Percentiles rank a stretch among this genome's conserved stretches.
Conservation (phyloP, 2,329 filamentous ascomycete species). For the Botrytis aclada region DNA sequence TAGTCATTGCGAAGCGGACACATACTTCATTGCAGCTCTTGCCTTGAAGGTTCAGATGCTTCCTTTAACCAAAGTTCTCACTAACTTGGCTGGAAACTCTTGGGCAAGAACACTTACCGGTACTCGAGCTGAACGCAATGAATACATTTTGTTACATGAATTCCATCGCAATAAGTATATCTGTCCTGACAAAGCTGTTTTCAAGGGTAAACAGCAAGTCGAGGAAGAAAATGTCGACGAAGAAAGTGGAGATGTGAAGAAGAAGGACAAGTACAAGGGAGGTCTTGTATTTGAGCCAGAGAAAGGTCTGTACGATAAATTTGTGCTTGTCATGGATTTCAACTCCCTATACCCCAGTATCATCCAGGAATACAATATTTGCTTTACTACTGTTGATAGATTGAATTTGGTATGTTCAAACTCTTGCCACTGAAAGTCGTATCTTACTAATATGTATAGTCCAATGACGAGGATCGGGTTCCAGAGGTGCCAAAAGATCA, state of each 20-base stretch:
- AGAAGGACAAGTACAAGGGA: slow-evolving; percentile 99
- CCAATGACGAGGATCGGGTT: slow-evolving; percentile 80
- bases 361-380: slow-evolving; percentile 99
- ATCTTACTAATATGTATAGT: slow-evolving; percentile 42
- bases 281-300: slow-evolving; percentile 98
- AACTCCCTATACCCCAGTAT: slow-evolving; percentile 99
- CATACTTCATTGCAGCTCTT: slow-evolving; percentile 90
- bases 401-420: slow-evolving; percentile 58
- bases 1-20: slow-evolving; percentile 90
- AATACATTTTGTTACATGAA: slow-evolving; percentile 97
- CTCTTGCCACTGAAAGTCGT: not conserved
- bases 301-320: slow-evolving; percentile 96
- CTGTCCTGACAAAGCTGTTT: slow-evolving; percentile 88
- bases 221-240: slow-evolving; percentile 71
- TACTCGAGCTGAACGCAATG: slow-evolving; percentile 94
- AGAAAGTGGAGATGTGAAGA: slow-evolving; percentile 74
- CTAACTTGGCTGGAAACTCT: slow-evolving; percentile 94
- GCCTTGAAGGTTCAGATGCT: slow-evolving; percentile 88
- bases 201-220: slow-evolving; percentile 68
- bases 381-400: slow-evolving; percentile 94
- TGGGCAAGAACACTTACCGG: slow-evolving; percentile 96
- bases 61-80: slow-evolving; percentile 89
- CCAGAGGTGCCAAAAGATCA: slow-evolving; percentile 80
- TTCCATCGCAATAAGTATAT: slow-evolving; percentile 98
- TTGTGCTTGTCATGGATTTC: slow-evolving; percentile 99